Conservation (phyloP, 2,329 filamentous ascomycete species). For the Fusarium sp. region DNA sequence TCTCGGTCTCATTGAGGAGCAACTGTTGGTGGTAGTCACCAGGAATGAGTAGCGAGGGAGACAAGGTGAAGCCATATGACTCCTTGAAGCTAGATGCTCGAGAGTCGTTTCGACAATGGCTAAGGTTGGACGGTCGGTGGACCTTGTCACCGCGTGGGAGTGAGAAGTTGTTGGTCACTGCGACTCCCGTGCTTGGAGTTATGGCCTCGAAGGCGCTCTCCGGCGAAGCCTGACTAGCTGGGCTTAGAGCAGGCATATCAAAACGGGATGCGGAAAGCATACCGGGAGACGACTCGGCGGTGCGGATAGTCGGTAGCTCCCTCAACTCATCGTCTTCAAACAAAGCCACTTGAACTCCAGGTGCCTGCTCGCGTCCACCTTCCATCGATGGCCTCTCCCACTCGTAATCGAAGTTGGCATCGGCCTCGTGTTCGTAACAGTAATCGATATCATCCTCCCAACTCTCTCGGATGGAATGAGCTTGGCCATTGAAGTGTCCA, state of each 20-base stretch:
- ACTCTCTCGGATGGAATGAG: constrained; percentile 57
- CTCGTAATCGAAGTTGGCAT: constrained; percentile 75
- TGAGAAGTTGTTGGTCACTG: constrained; percentile 64
- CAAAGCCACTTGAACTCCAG: constrained; percentile 43
- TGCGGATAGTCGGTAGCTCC: constrained; percentile 32
- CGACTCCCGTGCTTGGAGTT: constrained; percentile 56
- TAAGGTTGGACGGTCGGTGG: constrained; percentile 43
- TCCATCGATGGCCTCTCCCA: constrained; percentile 72
- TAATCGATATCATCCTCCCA: constrained; percentile 80
- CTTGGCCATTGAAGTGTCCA: constrained; percentile 40
- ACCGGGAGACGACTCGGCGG: constrained; percentile 44
- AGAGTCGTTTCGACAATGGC: constrained; percentile 59
- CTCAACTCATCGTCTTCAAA: constrained; percentile 42
- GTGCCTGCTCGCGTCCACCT: constrained; percentile 41
- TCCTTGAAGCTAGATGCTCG: constrained; percentile 68
- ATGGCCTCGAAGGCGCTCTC: constrained; percentile 57
- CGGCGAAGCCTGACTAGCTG: constrained; percentile 60
- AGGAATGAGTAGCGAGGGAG: constrained; percentile 73
- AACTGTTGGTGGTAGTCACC: constrained; percentile 69
- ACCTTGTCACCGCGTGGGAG: constrained; percentile 58
- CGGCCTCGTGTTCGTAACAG: constrained; percentile 76
- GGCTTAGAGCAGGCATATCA: constrained; percentile 63
- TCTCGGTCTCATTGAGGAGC: constrained; percentile 51
- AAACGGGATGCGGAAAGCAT: constrained; percentile 49
- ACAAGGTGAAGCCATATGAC: constrained; percentile 69